Base-by-base conservation (phyloP, 345 rosid species). In the Syzygium jambos region DNA sequence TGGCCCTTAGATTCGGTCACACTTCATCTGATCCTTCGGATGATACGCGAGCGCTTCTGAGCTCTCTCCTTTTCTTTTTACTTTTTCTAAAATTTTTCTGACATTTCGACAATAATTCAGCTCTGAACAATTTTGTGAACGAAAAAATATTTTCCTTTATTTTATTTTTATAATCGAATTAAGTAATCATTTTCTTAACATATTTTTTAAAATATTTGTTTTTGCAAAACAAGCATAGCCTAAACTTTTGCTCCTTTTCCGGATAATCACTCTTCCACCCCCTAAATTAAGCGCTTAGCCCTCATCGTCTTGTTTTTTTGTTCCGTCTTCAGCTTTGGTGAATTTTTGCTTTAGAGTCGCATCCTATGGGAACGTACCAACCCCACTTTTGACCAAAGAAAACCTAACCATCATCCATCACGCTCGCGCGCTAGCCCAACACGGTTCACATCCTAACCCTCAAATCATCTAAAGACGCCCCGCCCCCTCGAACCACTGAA, bases 1-100 rank as follows among this genome's bases (percentile, higher is more conserved):
- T 85, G 91, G 53, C 63, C 1, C 86, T 51, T 49, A n/a, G 92
- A 88, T 90, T 91, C 89, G 9, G 17, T 87, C 90, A 88, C 86
- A 68, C 6, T 7, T 43, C 46, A 54, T 27, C 43, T 89, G 85
- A 90, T 49, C 82, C 14, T 78, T 52, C 15, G 0, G 4, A 12
- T 2, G 89, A 85, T 17, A 12, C 1, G 41, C 2, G 11, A 2
- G 87, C 63, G 88, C 65, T 5, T 5, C 92, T 65, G 89, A 89
- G 91, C 90, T 89, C 85, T 30, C 68, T 7, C 1, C 2, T 5
- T 4, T 63, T 78, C 63, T 65, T 17, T 46, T 3, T 7, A 53
- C 2, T 53, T 11, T 23, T 21, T 11, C 4, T 84, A 41, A 51
- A 8, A 11, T 38, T 84, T 73, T 29, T 68, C 41, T 14, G 3